Base-by-base conservation (phyloP, 306 rosid genomes). In the Ziziphus jujuba region DNA sequence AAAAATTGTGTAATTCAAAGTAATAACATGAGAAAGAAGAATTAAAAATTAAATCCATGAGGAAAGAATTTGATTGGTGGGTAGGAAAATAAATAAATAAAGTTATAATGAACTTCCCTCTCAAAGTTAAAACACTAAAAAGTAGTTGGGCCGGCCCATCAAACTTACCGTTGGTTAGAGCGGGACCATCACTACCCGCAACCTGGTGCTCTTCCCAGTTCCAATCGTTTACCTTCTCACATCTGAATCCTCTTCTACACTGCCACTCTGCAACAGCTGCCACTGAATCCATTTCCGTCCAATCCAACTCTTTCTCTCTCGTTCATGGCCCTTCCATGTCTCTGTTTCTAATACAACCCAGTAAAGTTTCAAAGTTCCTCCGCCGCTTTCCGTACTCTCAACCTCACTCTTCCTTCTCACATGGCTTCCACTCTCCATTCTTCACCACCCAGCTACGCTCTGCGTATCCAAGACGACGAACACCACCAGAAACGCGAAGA, bases 391-490 rank as follows among this genome's bases (percentile, higher is more conserved):
- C 70, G 12, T 21, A 16, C 59, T 71, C 71, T 17, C 65, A 38
- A 38, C 55, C n/a, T 6, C 51, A 23, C 56, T 59, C 71, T 6
- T 40, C 12, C 19, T 10, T 50, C 24, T 67, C 67, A 17, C 75
- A 87, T 88, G 91, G 75, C 96, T 31, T 65, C 73, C 57, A 5
- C 77, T 21, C 10, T 50, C 72, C 21, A 78, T 15, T 61, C 93
- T 59, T 72, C 88, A 40, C 83, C 75, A 34, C 81, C 90, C 31
- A 78, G 76, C 79, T 84, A 70, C 76, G 82, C 78, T n/a, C 72
- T 85, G 5, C 71, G 82, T 63, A 43, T 85, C 80, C 45, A 75
- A 57, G 84, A 80, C 84, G 66, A 74, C 66, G 72, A 38, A 14
- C 57, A 57, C 78, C 79, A 81, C 43, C 49, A 54, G 73, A 87